Conservation (phyloP, 352 stramenopile species). For the Thraustotheca clavata region DNA sequence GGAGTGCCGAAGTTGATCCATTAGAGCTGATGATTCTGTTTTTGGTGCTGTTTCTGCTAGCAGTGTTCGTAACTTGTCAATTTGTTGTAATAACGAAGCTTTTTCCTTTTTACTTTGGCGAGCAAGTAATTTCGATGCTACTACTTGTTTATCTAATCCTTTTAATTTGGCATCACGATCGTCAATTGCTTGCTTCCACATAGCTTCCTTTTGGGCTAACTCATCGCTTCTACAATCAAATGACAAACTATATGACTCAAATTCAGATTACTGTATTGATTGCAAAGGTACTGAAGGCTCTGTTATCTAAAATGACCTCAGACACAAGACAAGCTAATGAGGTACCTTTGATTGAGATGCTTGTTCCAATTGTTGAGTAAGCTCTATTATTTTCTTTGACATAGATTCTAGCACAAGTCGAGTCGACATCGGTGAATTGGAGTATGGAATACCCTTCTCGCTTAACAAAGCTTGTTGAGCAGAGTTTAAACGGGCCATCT, state of each 20-base stretch:
- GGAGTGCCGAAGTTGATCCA: not conserved
- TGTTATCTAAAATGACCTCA: not conserved
- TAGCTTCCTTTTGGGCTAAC: slow-evolving; percentile 27
- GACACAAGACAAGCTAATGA: not conserved
- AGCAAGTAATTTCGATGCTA: slow-evolving; percentile 53
- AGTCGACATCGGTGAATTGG: not conserved
- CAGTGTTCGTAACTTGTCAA: slow-evolving; percentile 30
- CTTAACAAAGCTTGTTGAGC: not conserved
- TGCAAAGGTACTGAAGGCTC: no score
- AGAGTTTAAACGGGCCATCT: not conserved
- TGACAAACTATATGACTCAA: no score
- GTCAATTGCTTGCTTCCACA: slow-evolving; percentile 30
- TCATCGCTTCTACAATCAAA: no score
- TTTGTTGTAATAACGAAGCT: slow-evolving; percentile 35
- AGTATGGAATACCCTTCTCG: not conserved
- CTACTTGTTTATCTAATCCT: slow-evolving; percentile 50
- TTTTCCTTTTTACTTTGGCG: slow-evolving; percentile 68
- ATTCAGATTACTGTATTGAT: no score
- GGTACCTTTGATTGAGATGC: not conserved
- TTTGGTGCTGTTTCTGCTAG: not conserved
- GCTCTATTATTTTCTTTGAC: not conserved
- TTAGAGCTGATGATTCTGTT: slow-evolving; percentile 3
- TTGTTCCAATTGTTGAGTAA: not conserved
- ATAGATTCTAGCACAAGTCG: slow-evolving; percentile 6
- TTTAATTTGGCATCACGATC: slow-evolving; percentile 42